Base-by-base conservation (phyloP, 2,329 filamentous ascomycete species). In the Trichoderma sp. region DNA sequence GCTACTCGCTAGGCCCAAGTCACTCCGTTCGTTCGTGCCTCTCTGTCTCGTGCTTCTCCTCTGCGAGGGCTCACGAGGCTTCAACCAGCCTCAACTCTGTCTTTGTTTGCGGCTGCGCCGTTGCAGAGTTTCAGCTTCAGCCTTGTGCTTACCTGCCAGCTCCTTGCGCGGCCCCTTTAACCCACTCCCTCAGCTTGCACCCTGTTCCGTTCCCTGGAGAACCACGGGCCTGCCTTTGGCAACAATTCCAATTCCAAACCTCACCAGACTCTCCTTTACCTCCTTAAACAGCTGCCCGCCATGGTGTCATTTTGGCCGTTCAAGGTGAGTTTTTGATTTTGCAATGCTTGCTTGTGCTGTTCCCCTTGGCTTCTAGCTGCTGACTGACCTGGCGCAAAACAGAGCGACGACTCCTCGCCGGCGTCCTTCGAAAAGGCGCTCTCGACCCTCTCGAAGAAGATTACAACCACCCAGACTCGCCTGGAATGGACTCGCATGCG, bases 351-450 rank as follows among this genome's bases (percentile, higher is more conserved):
- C 34, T 15, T 34, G 11, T 36, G 20, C 15, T 11, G 20, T 7
- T 47, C 23, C 6, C 17, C 65, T 12, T n/a, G 34, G 13, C n/a
- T 43, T 6, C n/a, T 4, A 17, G 20, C 6, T n/a, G 23, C n/a
- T 47, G 30, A 34, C 70, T 67, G 66, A 28, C 66, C 26, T 28
- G 53, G 65, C 65, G 36, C 36, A 36, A 13, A 39, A 17, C 77
- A 97, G 94, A 88, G 89, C 82, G 88, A 93, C 78, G 88, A 92
- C 80, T 92, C 88, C 79, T 97, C 95, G 75, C 92, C 96, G 30
- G 95, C 94, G 66, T 93, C 92, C 4, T 99, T 98, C 79, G 96
- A 99, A 84, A 98, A 95, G 85, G 90, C 92, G 3, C 90, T 99
- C 34, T 93, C 94, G 11, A 87, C 89, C 28, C 88, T 99, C 59